A percentile compares a stretch with the other conserved stretches of the same genome.
Conservation (phyloP, 2,329 filamentous ascomycete species). For the Hypoxylon sp. region DNA sequence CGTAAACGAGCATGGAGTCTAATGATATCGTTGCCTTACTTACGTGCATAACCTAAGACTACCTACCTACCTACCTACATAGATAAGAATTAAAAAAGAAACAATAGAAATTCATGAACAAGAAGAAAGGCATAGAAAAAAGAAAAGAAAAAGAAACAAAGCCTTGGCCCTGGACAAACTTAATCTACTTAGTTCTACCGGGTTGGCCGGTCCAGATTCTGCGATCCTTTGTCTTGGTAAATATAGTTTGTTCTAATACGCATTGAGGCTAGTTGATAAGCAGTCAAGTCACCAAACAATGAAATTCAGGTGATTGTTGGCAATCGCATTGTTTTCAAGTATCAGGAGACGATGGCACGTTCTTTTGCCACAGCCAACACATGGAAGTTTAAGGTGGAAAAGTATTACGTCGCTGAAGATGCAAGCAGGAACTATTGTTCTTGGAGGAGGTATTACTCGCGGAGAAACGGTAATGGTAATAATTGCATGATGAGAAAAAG, state of each 20-base stretch:
- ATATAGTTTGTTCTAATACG: slow-evolving; percentile 22
- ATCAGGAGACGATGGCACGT: slow-evolving; percentile 35
- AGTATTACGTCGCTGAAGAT: slow-evolving; percentile 9
- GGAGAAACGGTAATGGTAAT: too few species aligned
- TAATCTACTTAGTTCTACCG: slow-evolving; percentile 28
- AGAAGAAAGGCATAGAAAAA: too few species aligned
- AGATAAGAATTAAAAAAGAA: too few species aligned
- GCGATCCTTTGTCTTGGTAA: slow-evolving; percentile 32
- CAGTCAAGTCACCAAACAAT: slow-evolving; percentile 2
- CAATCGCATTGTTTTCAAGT: slow-evolving; percentile 3
- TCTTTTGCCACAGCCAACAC: slow-evolving; percentile 14
- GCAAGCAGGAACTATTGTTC: slow-evolving; percentile 5
- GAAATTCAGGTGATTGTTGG: slow-evolving; percentile 1
- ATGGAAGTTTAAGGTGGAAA: too few species aligned
- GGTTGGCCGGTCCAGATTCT: slow-evolving; percentile 24
- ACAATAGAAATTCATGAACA: too few species aligned
- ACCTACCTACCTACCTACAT: too few species aligned
- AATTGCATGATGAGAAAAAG: background rate
- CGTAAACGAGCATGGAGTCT: too few species aligned
- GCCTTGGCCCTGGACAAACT: slow-evolving; percentile 29
- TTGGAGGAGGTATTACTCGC: too few species aligned
- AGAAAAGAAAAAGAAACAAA: too few species aligned
- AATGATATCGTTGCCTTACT: too few species aligned
- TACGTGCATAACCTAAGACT: too few species aligned
- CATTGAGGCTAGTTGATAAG: slow-evolving; percentile 19